Percentiles rank a stretch among this genome's conserved stretches.
Conservation (phyloP, 108 stramenopile species). For the Nitzschia inconspicua region DNA sequence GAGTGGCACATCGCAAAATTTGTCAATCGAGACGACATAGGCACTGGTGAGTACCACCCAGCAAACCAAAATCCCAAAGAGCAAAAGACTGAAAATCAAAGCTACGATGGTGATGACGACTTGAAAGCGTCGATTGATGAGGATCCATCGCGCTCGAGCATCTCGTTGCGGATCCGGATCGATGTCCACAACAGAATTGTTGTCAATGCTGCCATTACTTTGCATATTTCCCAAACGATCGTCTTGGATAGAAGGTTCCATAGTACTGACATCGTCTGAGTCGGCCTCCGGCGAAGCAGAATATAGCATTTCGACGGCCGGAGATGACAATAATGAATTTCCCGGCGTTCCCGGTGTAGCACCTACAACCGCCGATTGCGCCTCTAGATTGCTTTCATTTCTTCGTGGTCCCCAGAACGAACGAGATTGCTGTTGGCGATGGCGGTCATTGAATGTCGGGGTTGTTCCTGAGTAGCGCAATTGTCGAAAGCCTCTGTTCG, state of each 20-base stretch:
- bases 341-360: too few species aligned
- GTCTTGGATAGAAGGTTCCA: slow-evolving; percentile 9
- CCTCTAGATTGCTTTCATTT: too few species aligned
- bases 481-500: too few species aligned
- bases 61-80: slow-evolving; percentile 56
- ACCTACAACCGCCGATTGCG: too few species aligned
- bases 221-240: too few species aligned
- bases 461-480: too few species aligned
- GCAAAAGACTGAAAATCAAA: slow-evolving; percentile 48
- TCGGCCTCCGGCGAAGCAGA: background rate
- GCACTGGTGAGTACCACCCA: slow-evolving; percentile 66
- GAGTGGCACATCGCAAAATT: slow-evolving; percentile 69
- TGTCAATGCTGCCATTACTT: background rate
- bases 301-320: background rate
- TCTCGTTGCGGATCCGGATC: slow-evolving; percentile 37
- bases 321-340: background rate
- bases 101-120: slow-evolving; percentile 51
- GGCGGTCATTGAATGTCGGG: too few species aligned
- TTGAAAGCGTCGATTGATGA: slow-evolving; percentile 64
- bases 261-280: background rate
- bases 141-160: slow-evolving; percentile 55
- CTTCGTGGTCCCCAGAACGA: too few species aligned
- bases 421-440: background rate
- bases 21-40: slow-evolving; percentile 60
- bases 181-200: background rate